A percentile compares a stretch with the other conserved stretches of the same genome.
phyloP scores from a whole-genome alignment of 768 basidiomycete genomes.

The Amanita thiersii region DNA sequence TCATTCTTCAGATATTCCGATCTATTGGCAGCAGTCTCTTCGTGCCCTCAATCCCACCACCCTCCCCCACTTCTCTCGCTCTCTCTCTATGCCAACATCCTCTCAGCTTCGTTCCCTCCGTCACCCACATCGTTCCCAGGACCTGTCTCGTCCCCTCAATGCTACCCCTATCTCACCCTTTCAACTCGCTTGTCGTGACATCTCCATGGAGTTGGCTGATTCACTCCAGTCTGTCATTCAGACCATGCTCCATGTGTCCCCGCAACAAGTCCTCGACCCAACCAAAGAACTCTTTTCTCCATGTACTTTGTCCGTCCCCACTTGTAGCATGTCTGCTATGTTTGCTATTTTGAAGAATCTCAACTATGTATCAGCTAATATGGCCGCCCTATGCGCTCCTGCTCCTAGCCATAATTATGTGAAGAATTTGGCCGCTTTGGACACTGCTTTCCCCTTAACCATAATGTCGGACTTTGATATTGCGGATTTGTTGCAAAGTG shows the following conservation, averaged over 20 bases:
- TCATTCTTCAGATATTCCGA: constrained; percentile 38
- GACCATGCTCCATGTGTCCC: constrained; percentile 84
- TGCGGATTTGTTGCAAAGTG: constrained; percentile 82
- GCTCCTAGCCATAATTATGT: constrained; percentile 1
- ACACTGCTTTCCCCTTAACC: too few species aligned
- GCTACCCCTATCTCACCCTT: constrained; percentile 15
- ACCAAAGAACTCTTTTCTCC: constrained; percentile 90
- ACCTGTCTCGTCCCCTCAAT: constrained; percentile 11
- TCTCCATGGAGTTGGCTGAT: constrained; percentile 86
- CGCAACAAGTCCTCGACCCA: constrained; percentile 85
- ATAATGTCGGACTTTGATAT: constrained; percentile 85
- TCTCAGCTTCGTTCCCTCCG: constrained; percentile 68
- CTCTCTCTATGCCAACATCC: constrained; percentile 74
- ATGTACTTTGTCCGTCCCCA: constrained; percentile 81
- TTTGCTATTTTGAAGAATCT: constrained; percentile 90
- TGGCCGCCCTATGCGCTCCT: constrained; percentile 39
- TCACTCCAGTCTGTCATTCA: constrained; percentile 87
- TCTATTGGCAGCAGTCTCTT: constrained; percentile 1
- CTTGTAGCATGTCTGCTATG: constrained; percentile 80
- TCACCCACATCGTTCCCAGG: constrained; percentile 46
- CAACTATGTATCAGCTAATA: constrained; percentile 88
- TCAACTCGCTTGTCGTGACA: constrained; percentile 44
- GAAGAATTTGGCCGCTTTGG: constrained; percentile 10
- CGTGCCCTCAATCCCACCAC: constrained; percentile 15
- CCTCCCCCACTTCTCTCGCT: constrained; percentile 58